Conservation (phyloP, 2,329 filamentous ascomycete species). For the Pseudocercospora fijiensis region DNA sequence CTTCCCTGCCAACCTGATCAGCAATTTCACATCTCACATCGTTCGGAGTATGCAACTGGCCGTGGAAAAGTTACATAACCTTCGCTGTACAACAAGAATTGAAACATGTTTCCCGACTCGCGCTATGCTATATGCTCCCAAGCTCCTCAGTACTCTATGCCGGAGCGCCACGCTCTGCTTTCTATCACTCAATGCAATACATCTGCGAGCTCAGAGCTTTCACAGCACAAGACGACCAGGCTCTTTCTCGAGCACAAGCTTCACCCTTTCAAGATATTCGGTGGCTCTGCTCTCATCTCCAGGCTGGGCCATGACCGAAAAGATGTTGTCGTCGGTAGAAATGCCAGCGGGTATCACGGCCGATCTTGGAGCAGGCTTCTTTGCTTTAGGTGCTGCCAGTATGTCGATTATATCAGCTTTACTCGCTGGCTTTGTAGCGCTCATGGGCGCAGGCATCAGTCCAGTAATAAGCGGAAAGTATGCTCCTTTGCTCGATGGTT, state of each 20-base stretch:
- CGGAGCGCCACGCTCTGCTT: conserved; percentile 1
- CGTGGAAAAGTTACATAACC: background rate
- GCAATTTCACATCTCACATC: background rate
- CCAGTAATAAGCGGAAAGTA: conserved; percentile 70
- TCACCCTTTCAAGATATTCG: conserved; percentile 82
- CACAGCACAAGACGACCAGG: conserved; percentile 69
- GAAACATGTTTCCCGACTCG: background rate
- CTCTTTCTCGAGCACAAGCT: conserved; percentile 76
- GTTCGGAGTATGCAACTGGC: background rate
- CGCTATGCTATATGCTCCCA: background rate
- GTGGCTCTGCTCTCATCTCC: conserved; percentile 78
- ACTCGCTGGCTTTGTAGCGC: conserved; percentile 41
- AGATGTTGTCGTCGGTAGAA: conserved; percentile 65
- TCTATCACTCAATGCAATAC: background rate
- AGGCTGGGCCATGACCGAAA: conserved; percentile 75
- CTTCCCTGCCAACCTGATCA: background rate
- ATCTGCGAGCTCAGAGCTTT: background rate
- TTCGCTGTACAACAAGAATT: background rate
- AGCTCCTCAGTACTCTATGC: background rate
- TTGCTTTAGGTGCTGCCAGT: conserved; percentile 55
- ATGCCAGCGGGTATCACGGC: conserved; percentile 32
- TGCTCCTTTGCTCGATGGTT: conserved; percentile 56
- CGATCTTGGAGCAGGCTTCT: conserved; percentile 34
- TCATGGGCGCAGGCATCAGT: conserved; percentile 47
- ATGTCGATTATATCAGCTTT: conserved; percentile 81